phyloP scores from a whole-genome alignment of 306 rosid species.

The Amphicarpaea edgeworthii region DNA sequence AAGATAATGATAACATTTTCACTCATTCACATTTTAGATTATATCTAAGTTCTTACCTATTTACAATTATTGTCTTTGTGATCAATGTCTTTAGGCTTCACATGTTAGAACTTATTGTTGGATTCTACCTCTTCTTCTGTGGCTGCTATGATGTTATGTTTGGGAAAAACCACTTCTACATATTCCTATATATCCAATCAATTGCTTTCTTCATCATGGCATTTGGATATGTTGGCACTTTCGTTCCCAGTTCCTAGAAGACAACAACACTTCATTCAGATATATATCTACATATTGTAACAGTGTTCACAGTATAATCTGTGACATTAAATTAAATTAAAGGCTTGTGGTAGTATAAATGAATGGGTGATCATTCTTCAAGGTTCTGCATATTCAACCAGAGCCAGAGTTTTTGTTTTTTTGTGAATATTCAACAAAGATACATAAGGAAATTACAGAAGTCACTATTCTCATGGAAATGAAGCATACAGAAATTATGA shows the following conservation, averaged over 20 bases:
- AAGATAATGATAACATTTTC: background rate
- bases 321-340: constrained; percentile 31
- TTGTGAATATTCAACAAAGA: constrained; percentile 49
- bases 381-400: constrained; percentile 48
- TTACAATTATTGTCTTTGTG: constrained; percentile 35
- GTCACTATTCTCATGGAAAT: constrained; percentile 34
- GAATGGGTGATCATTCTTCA: constrained; percentile 47
- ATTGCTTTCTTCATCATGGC: constrained; percentile 75
- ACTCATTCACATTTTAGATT: background rate
- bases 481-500: constrained; percentile 25
- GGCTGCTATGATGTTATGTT: constrained; percentile 71
- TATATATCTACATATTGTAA: constrained; percentile 40
- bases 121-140: constrained; percentile 71
- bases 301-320: constrained; percentile 23
- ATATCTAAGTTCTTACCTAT: background rate
- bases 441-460: constrained; percentile 42
- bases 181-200: constrained; percentile 77
- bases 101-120: constrained; percentile 71
- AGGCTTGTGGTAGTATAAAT: constrained; percentile 40
- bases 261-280: constrained; percentile 36
- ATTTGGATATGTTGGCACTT: constrained; percentile 85
- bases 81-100: constrained; percentile 60
- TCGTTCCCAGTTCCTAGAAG: constrained; percentile 68
- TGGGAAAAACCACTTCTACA: constrained; percentile 72
- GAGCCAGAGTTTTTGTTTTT: constrained; percentile 32